A percentile compares a stretch with the other conserved stretches of the same genome.
These are phyloP conservation scores for Imleria badia DNA, from an alignment of 768 basidiomycete species.

Conservation along the genomic window DNA sequence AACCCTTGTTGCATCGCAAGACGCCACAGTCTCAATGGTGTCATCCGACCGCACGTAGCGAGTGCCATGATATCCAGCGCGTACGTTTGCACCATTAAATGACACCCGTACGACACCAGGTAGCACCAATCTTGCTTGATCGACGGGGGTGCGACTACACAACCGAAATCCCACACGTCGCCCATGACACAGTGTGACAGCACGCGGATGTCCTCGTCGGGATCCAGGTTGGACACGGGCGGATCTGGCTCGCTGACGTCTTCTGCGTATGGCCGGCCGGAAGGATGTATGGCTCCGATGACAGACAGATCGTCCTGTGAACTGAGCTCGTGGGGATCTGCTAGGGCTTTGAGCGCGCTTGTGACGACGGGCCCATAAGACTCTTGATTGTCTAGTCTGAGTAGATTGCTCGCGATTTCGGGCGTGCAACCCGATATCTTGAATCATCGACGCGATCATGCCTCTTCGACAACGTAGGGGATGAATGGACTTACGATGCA, in stretches of 20 bases:
- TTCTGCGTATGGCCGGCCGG: background rate
- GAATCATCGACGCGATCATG: no score
- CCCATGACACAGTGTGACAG: background rate
- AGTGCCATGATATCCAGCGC: slow-evolving; percentile 1
- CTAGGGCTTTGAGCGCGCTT: background rate
- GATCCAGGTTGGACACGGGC: background rate
- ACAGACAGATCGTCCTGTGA: background rate
- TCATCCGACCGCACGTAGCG: background rate
- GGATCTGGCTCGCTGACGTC: no score
- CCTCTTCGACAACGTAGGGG: no score
- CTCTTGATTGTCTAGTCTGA: no score
- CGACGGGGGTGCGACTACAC: background rate
- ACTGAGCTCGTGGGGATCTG: background rate
- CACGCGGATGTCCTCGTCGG: background rate
- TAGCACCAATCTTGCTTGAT: background rate
- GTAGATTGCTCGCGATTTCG: background rate
- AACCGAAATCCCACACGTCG: background rate
- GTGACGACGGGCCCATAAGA: background rate
- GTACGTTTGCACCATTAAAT: no score
- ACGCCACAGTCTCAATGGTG: no score
- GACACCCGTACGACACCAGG: background rate
- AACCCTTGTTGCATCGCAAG: background rate
- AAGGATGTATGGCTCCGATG: background rate
- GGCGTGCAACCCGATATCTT: background rate
- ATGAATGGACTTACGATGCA: background rate